Conservation (phyloP, 2,329 filamentous ascomycete genomes). For the Chaetomium strumarium region DNA sequence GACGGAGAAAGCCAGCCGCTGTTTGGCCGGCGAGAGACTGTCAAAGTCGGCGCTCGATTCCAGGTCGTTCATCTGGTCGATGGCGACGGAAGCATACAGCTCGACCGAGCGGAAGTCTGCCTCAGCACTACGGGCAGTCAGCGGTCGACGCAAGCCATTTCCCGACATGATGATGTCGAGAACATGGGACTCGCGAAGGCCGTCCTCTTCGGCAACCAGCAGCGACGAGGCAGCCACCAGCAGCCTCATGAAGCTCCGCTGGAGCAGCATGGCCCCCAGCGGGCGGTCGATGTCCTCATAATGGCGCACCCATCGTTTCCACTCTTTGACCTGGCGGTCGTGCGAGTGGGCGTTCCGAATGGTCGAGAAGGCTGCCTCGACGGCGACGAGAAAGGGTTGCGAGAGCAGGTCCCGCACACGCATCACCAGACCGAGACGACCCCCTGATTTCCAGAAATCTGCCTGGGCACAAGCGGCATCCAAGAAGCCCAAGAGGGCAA, state of each 20-base stretch:
- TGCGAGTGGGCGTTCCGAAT: conserved; percentile 71
- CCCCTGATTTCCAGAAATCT: conserved; percentile 72
- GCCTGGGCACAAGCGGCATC: conserved; percentile 73
- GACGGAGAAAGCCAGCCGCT: conserved; percentile 76
- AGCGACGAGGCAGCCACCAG: conserved; percentile 73
- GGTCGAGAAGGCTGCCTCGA: conserved; percentile 86
- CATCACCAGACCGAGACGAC: conserved; percentile 67
- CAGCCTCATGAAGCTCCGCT: conserved; percentile 81
- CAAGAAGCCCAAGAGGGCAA: conserved; percentile 86
- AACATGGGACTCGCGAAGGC: conserved; percentile 56
- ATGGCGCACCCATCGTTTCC: conserved; percentile 79
- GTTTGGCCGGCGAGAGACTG: conserved; percentile 78
- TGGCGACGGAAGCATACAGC: conserved; percentile 63
- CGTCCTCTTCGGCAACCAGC: conserved; percentile 57
- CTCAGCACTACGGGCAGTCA: conserved; percentile 39
- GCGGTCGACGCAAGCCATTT: conserved; percentile 41
- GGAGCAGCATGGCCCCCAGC: conserved; percentile 83
- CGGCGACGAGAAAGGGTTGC: conserved; percentile 74
- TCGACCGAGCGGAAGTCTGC: conserved; percentile 53
- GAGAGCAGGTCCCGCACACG: conserved; percentile 69
- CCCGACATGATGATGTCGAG: conserved; percentile 67
- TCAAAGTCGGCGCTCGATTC: conserved; percentile 89
- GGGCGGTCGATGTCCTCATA: conserved; percentile 77
- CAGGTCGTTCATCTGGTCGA: conserved; percentile 77
- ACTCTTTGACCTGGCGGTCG: conserved; percentile 66